Base-by-base conservation (phyloP, 805 yeast species). In the Saccharomycopsis selenospora region DNA sequence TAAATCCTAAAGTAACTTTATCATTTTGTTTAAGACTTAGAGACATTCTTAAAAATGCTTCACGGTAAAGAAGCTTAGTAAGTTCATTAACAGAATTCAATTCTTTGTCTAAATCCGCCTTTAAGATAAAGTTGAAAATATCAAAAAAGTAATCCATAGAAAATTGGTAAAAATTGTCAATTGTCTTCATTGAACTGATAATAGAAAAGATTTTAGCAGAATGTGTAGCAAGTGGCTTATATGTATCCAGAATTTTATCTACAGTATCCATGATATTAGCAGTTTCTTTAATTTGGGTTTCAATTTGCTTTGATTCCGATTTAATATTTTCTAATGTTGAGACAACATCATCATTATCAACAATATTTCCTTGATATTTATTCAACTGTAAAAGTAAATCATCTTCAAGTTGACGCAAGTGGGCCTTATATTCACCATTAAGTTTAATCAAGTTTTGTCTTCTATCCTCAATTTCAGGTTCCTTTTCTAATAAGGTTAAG, bases 381-480 rank as follows among this genome's bases (percentile, higher is more conserved):
- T 76, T 78, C 50, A 91, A 65, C 0, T 80, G 70, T 2, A 67
- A 63, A 50, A 90, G 66, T 6, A 90, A 67, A 7, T 73, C 71
- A 4, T 68, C 65, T 55, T 89, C 96, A 20, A 87, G 67, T 0
- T 59, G 56, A 38, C 73, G 69, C 43, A 90, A 63, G 13, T 71
- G 72, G 1, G 69, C 69, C 46, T 71, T 73, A 56, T 80, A 85
- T 42, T 79, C 84, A 11, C 82, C 73, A 53, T 79, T 82, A 4
- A 79, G 62, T 43, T 71, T 70, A 14, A 76, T 59, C 47, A 86
- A 60, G 40, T 76, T 80, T 1, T 65, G 54, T 49, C 90, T 69
- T 57, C 80, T 73, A 3, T 57, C 55, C 46, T 84, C 88, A 5
- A 86, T 61, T 6, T 82, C 91, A 0, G 96, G 95, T 24, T 72